These are phyloP conservation scores for Phytophthora cryptogea DNA, from an alignment of 352 stramenopile genomes.

Conservation along the genomic window DNA sequence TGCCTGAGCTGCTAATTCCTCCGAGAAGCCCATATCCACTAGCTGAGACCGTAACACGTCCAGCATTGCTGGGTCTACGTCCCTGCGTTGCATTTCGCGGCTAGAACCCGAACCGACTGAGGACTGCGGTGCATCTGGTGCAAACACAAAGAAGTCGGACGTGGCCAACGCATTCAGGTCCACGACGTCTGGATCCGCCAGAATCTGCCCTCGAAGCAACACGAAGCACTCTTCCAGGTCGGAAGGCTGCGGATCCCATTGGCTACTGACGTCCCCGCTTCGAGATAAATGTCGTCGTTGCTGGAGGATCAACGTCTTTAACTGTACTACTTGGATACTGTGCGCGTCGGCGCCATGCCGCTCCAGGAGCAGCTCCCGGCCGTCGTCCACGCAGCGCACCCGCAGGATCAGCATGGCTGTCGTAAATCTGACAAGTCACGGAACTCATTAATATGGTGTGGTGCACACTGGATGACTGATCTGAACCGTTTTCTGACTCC, in stretches of 20 bases:
- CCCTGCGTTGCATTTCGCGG: conserved; percentile 18
- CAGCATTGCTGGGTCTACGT: conserved; percentile 12
- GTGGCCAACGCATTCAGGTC: conserved; percentile 53
- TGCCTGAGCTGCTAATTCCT: conserved; percentile 30
- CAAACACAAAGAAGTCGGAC: conserved; percentile 72
- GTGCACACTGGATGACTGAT: conserved; percentile 12
- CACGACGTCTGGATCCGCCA: conserved; percentile 61
- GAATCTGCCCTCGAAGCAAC: conserved; percentile 58
- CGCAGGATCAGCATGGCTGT: conserved; percentile 38
- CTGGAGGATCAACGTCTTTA: conserved; percentile 54
- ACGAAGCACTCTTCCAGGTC: conserved; percentile 44
- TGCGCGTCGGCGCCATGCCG: conserved; percentile 41
- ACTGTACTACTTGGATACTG: conserved; percentile 44
- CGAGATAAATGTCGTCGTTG: conserved; percentile 26
- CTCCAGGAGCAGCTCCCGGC: conserved; percentile 58
- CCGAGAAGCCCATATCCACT: conserved; percentile 67
- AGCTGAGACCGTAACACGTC: conserved; percentile 39
- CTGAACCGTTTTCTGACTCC: conserved; percentile 27
- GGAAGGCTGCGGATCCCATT: conserved; percentile 2
- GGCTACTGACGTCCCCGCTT: conserved; percentile 3
- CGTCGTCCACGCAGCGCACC: conserved; percentile 60
- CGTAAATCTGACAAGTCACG: neutral
- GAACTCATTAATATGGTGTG: conserved; percentile 1
- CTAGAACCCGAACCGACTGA: neutral
- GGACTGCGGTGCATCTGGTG: conserved; percentile 33